These are phyloP conservation scores for Plasmodium falciparum DNA, from an alignment of 169 alveolate species.

Conservation along the genomic window DNA sequence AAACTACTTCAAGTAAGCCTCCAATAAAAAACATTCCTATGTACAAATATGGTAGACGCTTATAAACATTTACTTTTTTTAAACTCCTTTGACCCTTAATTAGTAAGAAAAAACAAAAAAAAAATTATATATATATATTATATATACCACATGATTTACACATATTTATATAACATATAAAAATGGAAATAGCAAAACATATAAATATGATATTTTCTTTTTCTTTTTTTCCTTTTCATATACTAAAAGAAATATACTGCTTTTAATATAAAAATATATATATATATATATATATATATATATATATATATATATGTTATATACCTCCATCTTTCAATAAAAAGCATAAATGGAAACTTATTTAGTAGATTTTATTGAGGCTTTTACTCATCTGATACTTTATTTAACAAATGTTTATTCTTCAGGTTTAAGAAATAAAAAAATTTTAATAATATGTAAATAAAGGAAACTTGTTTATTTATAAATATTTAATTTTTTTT, in stretches of 20 bases:
- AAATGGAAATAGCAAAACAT: too few species aligned
- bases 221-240: slow-evolving; percentile 1
- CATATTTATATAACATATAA: too few species aligned
- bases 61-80: slow-evolving; percentile 63
- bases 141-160: slow-evolving; percentile 2
- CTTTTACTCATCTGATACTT: slow-evolving; percentile 66
- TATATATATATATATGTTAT: neutral
- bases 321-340: slow-evolving; percentile 67
- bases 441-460: neutral
- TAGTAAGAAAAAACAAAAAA: slow-evolving; percentile 15
- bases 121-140: neutral
- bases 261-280: too few species aligned
- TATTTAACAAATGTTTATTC: slow-evolving; percentile 56
- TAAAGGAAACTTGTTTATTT: neutral
- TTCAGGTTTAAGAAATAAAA: slow-evolving; percentile 29
- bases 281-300: neutral
- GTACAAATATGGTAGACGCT: slow-evolving; percentile 75
- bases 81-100: slow-evolving; percentile 72
- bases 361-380: slow-evolving; percentile 69
- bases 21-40: slow-evolving; percentile 75
- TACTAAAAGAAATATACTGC: neutral
- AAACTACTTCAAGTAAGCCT: slow-evolving; percentile 76
- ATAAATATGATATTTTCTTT: neutral
- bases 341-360: slow-evolving; percentile 68
- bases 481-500: too few species aligned